These are phyloP conservation scores for Ascomycota sp. DNA, from an alignment of 2,329 filamentous ascomycete species.

Conservation along the genomic window DNA sequence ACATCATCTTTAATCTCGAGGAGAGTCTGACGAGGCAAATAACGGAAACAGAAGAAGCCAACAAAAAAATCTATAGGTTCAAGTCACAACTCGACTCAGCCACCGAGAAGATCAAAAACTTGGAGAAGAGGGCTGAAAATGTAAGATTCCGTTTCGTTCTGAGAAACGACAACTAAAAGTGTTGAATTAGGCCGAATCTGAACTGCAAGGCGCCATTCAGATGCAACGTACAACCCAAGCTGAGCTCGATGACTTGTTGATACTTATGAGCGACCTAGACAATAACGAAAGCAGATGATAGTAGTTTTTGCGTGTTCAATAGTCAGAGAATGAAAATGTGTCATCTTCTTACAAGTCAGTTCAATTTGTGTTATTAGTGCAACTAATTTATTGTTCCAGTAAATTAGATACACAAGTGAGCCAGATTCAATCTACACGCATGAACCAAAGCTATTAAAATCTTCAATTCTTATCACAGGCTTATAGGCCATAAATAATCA, in stretches of 20 bases:
- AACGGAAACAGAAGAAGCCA: constrained; percentile 7
- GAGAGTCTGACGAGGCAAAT: constrained; percentile 29
- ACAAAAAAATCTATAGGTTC: constrained; percentile 7
- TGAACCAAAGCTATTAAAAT: too few relatives aligned
- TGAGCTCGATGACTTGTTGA: constrained; percentile 62
- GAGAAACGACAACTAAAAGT: too few relatives aligned
- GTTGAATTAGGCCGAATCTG: constrained; percentile 11
- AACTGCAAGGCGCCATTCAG: constrained; percentile 30
- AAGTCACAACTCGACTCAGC: constrained; percentile 9
- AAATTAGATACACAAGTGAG: too few relatives aligned
- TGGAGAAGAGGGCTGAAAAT: constrained; percentile 7
- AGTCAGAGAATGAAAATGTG: too few relatives aligned
- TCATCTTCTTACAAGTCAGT: too few relatives aligned
- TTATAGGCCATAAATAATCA: too few relatives aligned
- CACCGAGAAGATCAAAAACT: constrained; percentile 4
- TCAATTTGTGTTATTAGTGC: too few relatives aligned
- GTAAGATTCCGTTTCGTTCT: constrained; percentile 5
- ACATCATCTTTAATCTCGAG: constrained; percentile 39
- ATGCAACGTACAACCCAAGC: constrained; percentile 42
- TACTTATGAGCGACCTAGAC: constrained; percentile 64
- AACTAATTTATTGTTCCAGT: too few relatives aligned
- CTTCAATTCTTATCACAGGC: too few relatives aligned
- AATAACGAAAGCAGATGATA: too few relatives aligned
- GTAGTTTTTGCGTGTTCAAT: too few relatives aligned
- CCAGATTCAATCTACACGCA: too few relatives aligned